phyloP scores from a whole-genome alignment of 208 protist genomes.

The Acanthamoeba sp. region DNA sequence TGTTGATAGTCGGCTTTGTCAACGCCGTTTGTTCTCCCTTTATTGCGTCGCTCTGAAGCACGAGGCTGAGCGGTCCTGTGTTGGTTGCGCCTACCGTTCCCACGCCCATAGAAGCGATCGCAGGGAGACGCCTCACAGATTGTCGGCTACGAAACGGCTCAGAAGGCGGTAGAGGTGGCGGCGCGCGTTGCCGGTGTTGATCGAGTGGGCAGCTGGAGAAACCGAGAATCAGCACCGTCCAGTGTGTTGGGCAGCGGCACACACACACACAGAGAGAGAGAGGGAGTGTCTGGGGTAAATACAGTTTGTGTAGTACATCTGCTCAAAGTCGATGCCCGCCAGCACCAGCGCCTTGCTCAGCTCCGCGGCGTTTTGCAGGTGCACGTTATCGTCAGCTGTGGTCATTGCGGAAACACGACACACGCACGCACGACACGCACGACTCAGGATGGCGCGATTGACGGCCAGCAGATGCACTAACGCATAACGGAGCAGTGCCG shows the following conservation, averaged over 20 bases:
- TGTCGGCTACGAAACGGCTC: background rate
- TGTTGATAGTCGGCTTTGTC: too few relatives aligned
- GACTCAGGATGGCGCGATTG: background rate
- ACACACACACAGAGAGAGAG: background rate
- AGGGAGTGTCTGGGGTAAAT: background rate
- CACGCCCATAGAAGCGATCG: too few relatives aligned
- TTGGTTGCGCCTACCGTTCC: too few relatives aligned
- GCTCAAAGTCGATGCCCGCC: slow-evolving; percentile 14
- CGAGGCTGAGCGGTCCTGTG: too few relatives aligned
- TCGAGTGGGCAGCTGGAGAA: background rate
- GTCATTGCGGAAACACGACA: background rate
- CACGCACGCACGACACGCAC: background rate
- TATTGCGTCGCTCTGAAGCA: too few relatives aligned
- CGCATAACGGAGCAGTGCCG: too few relatives aligned
- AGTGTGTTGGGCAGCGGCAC: background rate
- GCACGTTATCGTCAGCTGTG: slow-evolving; percentile 48
- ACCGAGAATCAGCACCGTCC: background rate
- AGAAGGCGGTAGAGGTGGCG: slow-evolving; percentile 9
- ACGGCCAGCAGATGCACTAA: too few relatives aligned
- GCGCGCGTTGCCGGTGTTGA: slow-evolving; percentile 40
- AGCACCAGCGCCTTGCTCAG: slow-evolving; percentile 36
- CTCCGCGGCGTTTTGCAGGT: slow-evolving; percentile 58
- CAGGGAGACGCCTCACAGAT: too few relatives aligned
- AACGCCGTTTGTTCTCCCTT: too few relatives aligned
- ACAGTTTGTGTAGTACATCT: slow-evolving; percentile 70